Evolutionary conservation across 306 rosid species (phyloP).

Genomic region (Carpinus viminea): DNA sequence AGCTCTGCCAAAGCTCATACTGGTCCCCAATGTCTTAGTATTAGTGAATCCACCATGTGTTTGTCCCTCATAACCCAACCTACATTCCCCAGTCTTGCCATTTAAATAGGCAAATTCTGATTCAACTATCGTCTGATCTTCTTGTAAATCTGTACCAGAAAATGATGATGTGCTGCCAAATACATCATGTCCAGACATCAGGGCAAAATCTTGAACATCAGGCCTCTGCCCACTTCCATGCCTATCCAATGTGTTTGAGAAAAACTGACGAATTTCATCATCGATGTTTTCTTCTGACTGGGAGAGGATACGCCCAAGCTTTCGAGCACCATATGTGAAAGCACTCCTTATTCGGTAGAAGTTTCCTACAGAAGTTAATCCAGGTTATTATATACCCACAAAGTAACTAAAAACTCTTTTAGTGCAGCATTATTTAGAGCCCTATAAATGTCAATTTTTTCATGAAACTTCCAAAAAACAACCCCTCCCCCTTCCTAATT

Average conservation of each 20-base stretch:
- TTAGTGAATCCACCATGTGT: constrained; percentile 23
- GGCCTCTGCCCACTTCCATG: constrained; percentile 57
- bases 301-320: constrained; percentile 46
- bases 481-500: too few species aligned
- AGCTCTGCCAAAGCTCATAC: constrained; percentile 12
- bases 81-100: constrained; percentile 23
- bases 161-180: constrained; percentile 5
- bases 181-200: constrained; percentile 27
- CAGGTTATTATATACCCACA: not conserved
- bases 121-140: constrained; percentile 26
- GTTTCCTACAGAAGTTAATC: constrained; percentile 41
- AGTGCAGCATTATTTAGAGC: not conserved
- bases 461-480: not conserved
- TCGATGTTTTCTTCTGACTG: constrained; percentile 37
- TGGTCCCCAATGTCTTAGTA: constrained; percentile 15
- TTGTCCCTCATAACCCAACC: constrained; percentile 15
- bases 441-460: not conserved
- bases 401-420: not conserved
- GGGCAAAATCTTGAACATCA: constrained; percentile 45
- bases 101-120: constrained; percentile 17
- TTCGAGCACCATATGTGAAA: constrained; percentile 58
- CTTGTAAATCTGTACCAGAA: constrained; percentile 31
- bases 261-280: constrained; percentile 43
- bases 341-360: constrained; percentile 57
- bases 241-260: constrained; percentile 54